Conservation (phyloP, 2,329 filamentous ascomycete genomes). For the Exophiala viscosa region DNA sequence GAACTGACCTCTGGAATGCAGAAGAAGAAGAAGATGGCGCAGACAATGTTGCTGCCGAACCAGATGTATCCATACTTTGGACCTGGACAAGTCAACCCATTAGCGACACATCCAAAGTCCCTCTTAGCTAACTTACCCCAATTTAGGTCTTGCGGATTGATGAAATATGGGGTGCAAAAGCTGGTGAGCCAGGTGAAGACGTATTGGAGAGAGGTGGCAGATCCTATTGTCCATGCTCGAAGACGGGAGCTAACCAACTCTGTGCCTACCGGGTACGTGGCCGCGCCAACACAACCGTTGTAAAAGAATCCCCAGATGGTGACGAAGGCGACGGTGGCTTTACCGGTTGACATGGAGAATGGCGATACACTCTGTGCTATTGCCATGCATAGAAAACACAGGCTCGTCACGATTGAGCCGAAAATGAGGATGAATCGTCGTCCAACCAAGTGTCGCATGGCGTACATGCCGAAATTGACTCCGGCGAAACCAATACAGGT, state of each 20-base stretch:
- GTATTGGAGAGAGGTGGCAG: slow-evolving; percentile 35
- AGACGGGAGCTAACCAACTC: slow-evolving; percentile 32
- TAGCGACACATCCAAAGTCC: too few species aligned
- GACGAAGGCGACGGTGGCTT: slow-evolving; percentile 34
- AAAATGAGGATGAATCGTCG: slow-evolving; percentile 48
- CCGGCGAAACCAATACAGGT: slow-evolving; percentile 49
- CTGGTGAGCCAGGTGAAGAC: slow-evolving; percentile 36
- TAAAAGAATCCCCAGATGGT: slow-evolving; percentile 37
- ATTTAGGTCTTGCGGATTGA: slow-evolving; percentile 37
- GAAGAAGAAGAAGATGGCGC: slow-evolving; percentile 24
- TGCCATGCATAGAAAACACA: slow-evolving; percentile 46
- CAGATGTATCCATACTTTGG: slow-evolving; percentile 32
- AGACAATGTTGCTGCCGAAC: slow-evolving; percentile 21
- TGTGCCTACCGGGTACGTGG: slow-evolving; percentile 33
- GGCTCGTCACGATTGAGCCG: slow-evolving; percentile 43
- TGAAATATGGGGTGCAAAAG: slow-evolving; percentile 40
- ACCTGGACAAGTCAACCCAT: slow-evolving; percentile 15
- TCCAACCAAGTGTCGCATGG: slow-evolving; percentile 47
- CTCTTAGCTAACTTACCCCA: too few species aligned
- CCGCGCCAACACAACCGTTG: slow-evolving; percentile 34
- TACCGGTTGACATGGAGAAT: slow-evolving; percentile 22
- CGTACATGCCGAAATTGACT: slow-evolving; percentile 48
- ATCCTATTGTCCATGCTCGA: slow-evolving; percentile 36
- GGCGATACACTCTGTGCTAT: slow-evolving; percentile 34
- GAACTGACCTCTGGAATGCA: slow-evolving; percentile 41